Evolutionary conservation across 2,329 filamentous ascomycete species (phyloP).

Genomic region (Beauveria medogensis): DNA sequence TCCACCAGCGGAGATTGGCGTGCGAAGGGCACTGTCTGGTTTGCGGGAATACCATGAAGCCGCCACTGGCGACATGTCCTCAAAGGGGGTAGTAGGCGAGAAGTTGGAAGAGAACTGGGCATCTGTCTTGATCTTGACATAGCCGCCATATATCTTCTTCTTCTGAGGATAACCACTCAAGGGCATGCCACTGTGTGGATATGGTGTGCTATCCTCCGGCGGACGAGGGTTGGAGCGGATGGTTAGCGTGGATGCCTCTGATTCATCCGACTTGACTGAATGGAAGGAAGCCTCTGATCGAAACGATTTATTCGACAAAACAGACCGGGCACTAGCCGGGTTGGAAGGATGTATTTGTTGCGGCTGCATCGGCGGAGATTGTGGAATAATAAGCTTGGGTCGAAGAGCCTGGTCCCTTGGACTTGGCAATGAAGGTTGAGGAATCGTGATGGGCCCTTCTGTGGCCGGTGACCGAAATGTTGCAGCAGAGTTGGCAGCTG

Average conservation of each 20-base stretch:
- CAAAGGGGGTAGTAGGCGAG: conserved; percentile 15
- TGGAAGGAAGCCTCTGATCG: background rate
- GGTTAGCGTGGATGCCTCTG: conserved; percentile 17
- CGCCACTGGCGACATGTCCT: conserved; percentile 15
- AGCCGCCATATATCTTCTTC: conserved; percentile 15
- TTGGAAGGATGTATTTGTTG: too few species aligned
- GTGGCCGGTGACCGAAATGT: too few species aligned
- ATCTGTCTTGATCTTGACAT: conserved; percentile 4
- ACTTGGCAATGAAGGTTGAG: too few species aligned
- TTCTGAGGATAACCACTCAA: conserved; percentile 13
- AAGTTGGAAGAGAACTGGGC: too few species aligned
- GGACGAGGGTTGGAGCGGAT: conserved; percentile 20
- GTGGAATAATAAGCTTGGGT: too few species aligned
- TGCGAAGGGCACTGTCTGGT: background rate
- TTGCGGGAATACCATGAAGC: conserved; percentile 16
- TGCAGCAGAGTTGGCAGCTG: too few species aligned
- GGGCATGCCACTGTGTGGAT: conserved; percentile 17
- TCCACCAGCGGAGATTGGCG: background rate
- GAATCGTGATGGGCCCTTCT: too few species aligned
- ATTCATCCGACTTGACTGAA: conserved; percentile 14
- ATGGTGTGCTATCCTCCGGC: conserved; percentile 24
- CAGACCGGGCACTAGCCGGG: too few species aligned
- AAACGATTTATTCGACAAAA: too few species aligned
- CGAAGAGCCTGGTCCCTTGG: too few species aligned
- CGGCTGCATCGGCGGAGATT: too few species aligned